Base-by-base conservation (phyloP, 2,329 filamentous ascomycete genomes). In the Fusarium circinatum region DNA sequence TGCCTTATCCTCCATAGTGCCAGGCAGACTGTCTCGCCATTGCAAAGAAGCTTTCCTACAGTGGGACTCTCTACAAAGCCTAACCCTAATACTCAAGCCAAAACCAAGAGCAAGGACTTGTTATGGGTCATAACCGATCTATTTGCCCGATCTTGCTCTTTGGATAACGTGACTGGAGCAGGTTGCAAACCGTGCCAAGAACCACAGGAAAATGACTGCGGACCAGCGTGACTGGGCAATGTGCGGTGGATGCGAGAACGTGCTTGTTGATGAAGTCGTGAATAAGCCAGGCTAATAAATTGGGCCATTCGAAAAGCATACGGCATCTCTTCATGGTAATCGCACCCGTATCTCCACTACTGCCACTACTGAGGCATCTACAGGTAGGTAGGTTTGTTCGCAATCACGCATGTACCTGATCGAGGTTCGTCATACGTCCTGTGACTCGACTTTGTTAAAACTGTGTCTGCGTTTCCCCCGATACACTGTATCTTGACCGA, bases 11-110 rank as follows among this genome's bases (percentile, higher is more conserved):
- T 55, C 32, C 34, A 62, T 71, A 58, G 66, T 51, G 66, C 60
- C 45, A 55, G 56, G 38, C 34, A 52, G 57, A 22, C 39, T 63
- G 64, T 73, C 60, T 69, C 49, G 41, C 63, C 54, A 73, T 70
- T 64, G 56, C 20, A 38, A 64, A 64, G 65, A 70, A 70, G 68
- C 65, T 73, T 75, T 75, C 26, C 44, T 45, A 30, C 34, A 54
- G 38, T 36, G 52, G 34, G 49, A 44, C 26, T 32, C 51, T 36
- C 32, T 20, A 12, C 20, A n/a, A 22, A n/a, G 34, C 28, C 32
- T 30, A n/a, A 36, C 32, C 49, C 49, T 52, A 26, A 36, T 36
- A 26, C 49, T 9, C 32, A 20, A 62, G 44, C 41, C 20, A 22
- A 49, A 59, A 30, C 20, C 42, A 51, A 49, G 47, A 32, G 47